These are phyloP conservation scores for Asclepias syriaca DNA, from an alignment of 257 asterid genomes.

Conservation along the genomic window DNA sequence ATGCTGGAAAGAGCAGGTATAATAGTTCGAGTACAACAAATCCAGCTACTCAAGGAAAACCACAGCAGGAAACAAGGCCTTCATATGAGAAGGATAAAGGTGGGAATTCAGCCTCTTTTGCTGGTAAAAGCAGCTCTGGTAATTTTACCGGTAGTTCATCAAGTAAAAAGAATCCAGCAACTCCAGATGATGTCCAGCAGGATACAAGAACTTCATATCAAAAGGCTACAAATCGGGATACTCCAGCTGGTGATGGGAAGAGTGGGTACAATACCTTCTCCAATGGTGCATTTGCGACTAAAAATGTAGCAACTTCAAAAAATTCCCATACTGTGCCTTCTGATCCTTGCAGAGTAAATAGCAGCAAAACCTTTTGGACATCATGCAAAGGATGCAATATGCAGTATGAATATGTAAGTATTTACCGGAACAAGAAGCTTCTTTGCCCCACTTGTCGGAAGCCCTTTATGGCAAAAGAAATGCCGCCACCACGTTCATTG, in stretches of 20 bases:
- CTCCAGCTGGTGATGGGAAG: slow-evolving; percentile 15
- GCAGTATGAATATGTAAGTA: slow-evolving; percentile 27
- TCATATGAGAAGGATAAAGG: slow-evolving; percentile 10
- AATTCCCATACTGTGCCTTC: slow-evolving; percentile 17
- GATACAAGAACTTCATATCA: slow-evolving; percentile 18
- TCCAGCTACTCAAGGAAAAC: slow-evolving; percentile 8
- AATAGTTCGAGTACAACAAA: neutral
- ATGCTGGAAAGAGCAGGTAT: slow-evolving; percentile 6
- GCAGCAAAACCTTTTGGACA: slow-evolving; percentile 52
- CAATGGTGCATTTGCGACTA: neutral
- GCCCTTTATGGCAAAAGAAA: slow-evolving; percentile 45
- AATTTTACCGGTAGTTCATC: slow-evolving; percentile 20
- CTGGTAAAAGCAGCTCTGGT: slow-evolving; percentile 5
- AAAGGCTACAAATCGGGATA: slow-evolving; percentile 8
- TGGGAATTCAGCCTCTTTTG: slow-evolving; percentile 15
- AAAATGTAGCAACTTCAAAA: neutral
- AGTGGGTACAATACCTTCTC: slow-evolving; percentile 10
- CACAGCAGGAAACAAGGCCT: slow-evolving; percentile 17
- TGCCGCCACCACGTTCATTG: slow-evolving; percentile 29
- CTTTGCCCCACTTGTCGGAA: slow-evolving; percentile 38
- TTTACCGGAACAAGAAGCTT: slow-evolving; percentile 37
- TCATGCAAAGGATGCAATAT: slow-evolving; percentile 41
- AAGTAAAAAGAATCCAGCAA: slow-evolving; percentile 10
- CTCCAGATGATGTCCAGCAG: slow-evolving; percentile 17
- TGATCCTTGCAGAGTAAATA: slow-evolving; percentile 17